Percentiles rank a stretch among this genome's conserved stretches.
phyloP scores from a whole-genome alignment of 345 rosid species.

The Erysimum cheiranthoides region DNA sequence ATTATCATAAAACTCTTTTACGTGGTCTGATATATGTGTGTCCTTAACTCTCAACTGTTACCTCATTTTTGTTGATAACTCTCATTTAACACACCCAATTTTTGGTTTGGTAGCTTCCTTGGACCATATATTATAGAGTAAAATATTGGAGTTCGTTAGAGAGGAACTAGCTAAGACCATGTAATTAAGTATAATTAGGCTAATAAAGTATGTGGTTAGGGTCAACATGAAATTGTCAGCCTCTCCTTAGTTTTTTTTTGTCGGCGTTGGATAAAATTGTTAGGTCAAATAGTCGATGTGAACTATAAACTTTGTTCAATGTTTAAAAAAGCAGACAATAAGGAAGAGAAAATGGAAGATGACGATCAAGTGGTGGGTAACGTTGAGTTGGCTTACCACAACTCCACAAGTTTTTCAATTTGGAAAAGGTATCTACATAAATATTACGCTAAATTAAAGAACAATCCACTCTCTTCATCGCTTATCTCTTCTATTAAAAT shows the following conservation, averaged over 20 bases:
- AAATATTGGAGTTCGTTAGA: slow-evolving; percentile 14
- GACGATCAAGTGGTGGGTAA: slow-evolving; percentile 42
- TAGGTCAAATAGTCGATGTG: slow-evolving; percentile 42
- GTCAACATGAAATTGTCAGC: slow-evolving; percentile 32
- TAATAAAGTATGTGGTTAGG: slow-evolving; percentile 13
- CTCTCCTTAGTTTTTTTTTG: not conserved
- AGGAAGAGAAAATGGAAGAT: slow-evolving; percentile 42
- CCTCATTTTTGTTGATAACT: slow-evolving; percentile 28
- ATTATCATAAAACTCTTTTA: slow-evolving; percentile 24
- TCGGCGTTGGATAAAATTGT: slow-evolving; percentile 34
- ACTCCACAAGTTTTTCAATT: slow-evolving; percentile 40
- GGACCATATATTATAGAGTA: slow-evolving; percentile 19
- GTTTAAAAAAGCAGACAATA: slow-evolving; percentile 6
- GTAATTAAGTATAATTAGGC: slow-evolving; percentile 11
- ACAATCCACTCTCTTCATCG: slow-evolving; percentile 33
- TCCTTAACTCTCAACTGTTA: slow-evolving; percentile 44
- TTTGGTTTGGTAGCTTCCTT: slow-evolving; percentile 32
- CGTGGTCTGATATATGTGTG: slow-evolving; percentile 32
- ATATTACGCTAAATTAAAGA: slow-evolving; percentile 25
- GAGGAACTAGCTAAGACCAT: slow-evolving; percentile 24
- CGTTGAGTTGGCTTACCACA: slow-evolving; percentile 36
- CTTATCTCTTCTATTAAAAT: slow-evolving; percentile 20
- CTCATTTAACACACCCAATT: slow-evolving; percentile 29
- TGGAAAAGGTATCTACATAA: slow-evolving; percentile 32
- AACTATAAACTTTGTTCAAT: slow-evolving; percentile 30